These are phyloP conservation scores for Pharus latifolius DNA, from an alignment of 176 grass and related monocot genomes.

Conservation along the genomic window DNA sequence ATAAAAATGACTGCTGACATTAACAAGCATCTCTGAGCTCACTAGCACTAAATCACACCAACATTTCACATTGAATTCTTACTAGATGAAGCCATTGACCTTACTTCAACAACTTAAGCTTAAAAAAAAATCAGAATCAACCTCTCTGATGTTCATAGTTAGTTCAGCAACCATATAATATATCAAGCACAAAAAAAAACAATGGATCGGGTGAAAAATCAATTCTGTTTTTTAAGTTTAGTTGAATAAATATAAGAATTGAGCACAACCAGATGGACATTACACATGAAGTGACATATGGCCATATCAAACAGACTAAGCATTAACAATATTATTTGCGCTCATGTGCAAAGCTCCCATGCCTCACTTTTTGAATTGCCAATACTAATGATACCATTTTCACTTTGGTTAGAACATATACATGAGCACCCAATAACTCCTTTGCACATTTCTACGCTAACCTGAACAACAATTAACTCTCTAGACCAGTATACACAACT, in stretches of 20 bases:
- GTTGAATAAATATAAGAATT: too few relatives aligned
- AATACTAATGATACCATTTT: not conserved
- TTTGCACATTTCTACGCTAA: not conserved
- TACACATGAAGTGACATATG: not conserved
- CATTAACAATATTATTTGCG: not conserved
- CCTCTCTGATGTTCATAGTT: not conserved
- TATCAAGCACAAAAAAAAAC: conserved; percentile 4
- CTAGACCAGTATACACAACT: not conserved
- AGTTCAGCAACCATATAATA: not conserved
- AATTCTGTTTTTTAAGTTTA: not conserved
- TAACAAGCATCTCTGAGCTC: not conserved
- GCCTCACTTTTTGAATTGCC: not conserved
- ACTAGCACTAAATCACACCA: not conserved
- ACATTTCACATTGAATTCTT: not conserved
- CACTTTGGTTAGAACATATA: not conserved
- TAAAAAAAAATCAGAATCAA: not conserved
- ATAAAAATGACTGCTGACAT: not conserved
- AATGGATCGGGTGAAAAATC: not conserved
- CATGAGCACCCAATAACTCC: not conserved
- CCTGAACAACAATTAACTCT: not conserved
- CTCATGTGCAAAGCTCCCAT: not conserved
- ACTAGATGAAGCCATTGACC: not conserved
- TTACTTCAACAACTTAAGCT: not conserved
- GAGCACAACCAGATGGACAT: not conserved
- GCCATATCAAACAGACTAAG: not conserved